Conservation (phyloP, 202 grass and related monocot genomes). For the Setaria italica region DNA sequence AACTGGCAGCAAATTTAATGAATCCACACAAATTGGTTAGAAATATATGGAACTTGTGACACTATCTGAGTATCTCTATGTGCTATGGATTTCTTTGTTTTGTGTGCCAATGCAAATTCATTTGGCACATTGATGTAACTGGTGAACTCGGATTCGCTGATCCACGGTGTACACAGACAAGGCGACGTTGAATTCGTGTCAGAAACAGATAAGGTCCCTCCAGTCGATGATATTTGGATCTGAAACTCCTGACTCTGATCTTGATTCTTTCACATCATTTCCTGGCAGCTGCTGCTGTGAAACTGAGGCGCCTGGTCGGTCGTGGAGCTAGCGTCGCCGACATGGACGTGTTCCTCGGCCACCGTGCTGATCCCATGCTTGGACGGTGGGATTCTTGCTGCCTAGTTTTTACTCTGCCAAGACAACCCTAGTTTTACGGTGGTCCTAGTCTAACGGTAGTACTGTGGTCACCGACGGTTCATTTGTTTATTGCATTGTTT, state of each 20-base stretch:
- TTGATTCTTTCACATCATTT: too few species aligned
- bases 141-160: background rate
- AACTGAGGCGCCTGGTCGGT: background rate
- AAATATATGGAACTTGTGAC: conserved; percentile 2
- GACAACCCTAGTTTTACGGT: background rate
- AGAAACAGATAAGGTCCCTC: background rate
- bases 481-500: background rate
- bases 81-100: background rate
- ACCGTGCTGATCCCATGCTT: conserved; percentile 17
- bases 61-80: background rate
- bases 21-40: background rate
- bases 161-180: background rate
- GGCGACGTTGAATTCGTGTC: background rate
- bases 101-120: background rate
- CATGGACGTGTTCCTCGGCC: background rate
- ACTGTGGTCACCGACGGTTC: background rate
- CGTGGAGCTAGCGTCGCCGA: conserved; percentile 3
- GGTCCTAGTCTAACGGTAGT: background rate
- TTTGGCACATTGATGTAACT: background rate
- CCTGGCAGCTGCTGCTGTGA: background rate
- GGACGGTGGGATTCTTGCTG: conserved; percentile 45
- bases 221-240: too few species aligned
- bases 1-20: too few species aligned
- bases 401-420: background rate
- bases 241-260: too few species aligned